These are phyloP conservation scores for Apiospora kogelbergensis DNA, from an alignment of 2,329 filamentous ascomycete species.

Conservation along the genomic window DNA sequence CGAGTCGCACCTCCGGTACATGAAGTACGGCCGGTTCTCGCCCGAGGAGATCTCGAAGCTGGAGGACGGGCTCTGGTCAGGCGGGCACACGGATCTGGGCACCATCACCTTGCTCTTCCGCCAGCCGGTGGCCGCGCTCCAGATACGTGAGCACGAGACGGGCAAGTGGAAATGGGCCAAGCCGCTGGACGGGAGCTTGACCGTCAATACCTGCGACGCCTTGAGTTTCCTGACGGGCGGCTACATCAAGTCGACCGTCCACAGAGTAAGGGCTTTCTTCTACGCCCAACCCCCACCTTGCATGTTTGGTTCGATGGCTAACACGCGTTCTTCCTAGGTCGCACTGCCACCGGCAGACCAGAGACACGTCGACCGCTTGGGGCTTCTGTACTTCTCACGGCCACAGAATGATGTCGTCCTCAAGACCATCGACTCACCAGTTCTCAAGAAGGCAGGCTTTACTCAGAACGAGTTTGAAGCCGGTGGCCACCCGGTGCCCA, in stretches of 20 bases:
- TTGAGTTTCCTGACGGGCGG: conserved; percentile 47
- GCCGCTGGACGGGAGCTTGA: conserved; percentile 45
- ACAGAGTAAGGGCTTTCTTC: conserved; percentile 23
- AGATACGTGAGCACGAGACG: conserved; percentile 43
- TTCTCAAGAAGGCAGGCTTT: conserved; percentile 34
- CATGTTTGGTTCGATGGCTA: background rate
- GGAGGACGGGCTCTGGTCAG: conserved; percentile 38
- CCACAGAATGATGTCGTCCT: conserved; percentile 39
- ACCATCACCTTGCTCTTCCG: conserved; percentile 55
- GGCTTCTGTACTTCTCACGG: conserved; percentile 52
- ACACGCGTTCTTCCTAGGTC: conserved; percentile 34
- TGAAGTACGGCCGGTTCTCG: conserved; percentile 48
- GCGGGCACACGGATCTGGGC: conserved; percentile 54
- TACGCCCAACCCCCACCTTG: too few species aligned
- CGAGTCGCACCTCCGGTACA: conserved; percentile 37
- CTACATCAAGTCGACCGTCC: conserved; percentile 37
- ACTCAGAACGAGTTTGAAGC: conserved; percentile 39
- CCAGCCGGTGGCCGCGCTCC: conserved; percentile 53
- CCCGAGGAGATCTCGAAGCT: conserved; percentile 42
- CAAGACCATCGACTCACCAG: conserved; percentile 37
- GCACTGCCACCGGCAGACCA: conserved; percentile 40
- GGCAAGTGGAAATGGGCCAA: conserved; percentile 46
- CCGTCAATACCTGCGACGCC: conserved; percentile 48
- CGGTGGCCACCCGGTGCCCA: conserved; percentile 30
- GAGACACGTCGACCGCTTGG: conserved; percentile 45